These are phyloP conservation scores for Phlyctochytrium planicorne DNA, from an alignment of 192 early-diverging fungal genomes.

Conservation along the genomic window DNA sequence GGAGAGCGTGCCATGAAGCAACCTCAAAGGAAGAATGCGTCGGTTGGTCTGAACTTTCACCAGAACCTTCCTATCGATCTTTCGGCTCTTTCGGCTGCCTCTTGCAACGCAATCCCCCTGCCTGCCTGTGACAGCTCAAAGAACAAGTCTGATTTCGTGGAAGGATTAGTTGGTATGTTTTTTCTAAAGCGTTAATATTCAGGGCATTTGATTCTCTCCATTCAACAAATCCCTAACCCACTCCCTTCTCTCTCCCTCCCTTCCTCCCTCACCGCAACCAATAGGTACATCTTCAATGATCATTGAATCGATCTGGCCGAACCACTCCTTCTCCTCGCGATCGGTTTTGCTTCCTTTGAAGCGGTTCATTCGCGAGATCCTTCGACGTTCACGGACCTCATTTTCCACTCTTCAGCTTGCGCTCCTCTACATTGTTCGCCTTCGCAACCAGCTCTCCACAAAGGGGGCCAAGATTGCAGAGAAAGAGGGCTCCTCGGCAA, in stretches of 20 bases:
- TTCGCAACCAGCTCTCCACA: slow-evolving; percentile 33
- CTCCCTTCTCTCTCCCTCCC: too few relatives aligned
- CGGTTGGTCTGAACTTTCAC: not conserved
- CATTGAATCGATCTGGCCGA: slow-evolving; percentile 59
- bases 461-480: not conserved
- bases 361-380: slow-evolving; percentile 70
- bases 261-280: too few relatives aligned
- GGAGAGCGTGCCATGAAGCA: too few relatives aligned
- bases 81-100: not conserved
- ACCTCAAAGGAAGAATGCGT: not conserved
- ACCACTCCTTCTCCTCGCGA: slow-evolving; percentile 13
- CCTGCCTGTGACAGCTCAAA: slow-evolving; percentile 10
- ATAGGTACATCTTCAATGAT: slow-evolving; percentile 63
- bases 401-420: slow-evolving; percentile 80
- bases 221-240: slow-evolving; percentile 16
- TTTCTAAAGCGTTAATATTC: slow-evolving; percentile 5
- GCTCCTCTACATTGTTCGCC: slow-evolving; percentile 68
- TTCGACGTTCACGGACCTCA: slow-evolving; percentile 72
- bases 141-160: slow-evolving; percentile 31
- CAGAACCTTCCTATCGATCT: not conserved
- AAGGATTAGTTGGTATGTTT: slow-evolving; percentile 43
- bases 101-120: not conserved
- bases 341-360: slow-evolving; percentile 51
- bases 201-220: not conserved
- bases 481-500: not conserved